Evolutionary conservation across 2,329 filamentous ascomycete genomes (phyloP).

Genomic region (Erysiphe pulchra): DNA sequence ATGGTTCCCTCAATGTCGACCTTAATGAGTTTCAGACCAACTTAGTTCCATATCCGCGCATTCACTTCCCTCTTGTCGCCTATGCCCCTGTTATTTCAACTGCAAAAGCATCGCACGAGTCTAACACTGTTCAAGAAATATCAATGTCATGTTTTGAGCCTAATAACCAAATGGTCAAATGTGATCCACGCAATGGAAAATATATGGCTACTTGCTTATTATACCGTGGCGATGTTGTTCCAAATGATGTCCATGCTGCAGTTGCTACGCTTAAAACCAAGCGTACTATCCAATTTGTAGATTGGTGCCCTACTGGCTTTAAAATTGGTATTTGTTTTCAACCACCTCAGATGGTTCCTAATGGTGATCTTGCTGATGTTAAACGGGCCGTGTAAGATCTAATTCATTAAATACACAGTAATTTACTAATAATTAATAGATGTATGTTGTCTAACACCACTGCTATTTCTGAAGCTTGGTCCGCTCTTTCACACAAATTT

Average conservation of each 20-base stretch:
- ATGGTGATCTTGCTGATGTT: conserved; percentile 92
- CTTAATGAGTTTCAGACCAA: conserved; percentile 99
- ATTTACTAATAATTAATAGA: not conserved
- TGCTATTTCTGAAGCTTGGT: conserved; percentile 39
- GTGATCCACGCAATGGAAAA: conserved; percentile 93
- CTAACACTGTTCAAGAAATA: conserved; percentile 96
- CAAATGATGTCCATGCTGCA: conserved; percentile 79
- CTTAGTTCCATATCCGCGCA: conserved; percentile 93
- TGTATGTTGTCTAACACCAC: conserved; percentile 42
- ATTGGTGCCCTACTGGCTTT: conserved; percentile 99
- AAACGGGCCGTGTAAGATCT: conserved; percentile 51
- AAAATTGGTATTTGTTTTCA: conserved; percentile 99
- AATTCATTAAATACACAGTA: not conserved
- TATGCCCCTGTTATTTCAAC: conserved; percentile 88
- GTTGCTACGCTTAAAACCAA: conserved; percentile 97
- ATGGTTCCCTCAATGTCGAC: conserved; percentile 96
- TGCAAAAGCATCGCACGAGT: conserved; percentile 88
- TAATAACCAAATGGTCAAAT: conserved; percentile 99
- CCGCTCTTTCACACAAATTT: conserved; percentile 38
- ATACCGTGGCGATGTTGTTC: conserved; percentile 95
- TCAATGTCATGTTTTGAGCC: conserved; percentile 98
- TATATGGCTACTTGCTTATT: conserved; percentile 98
- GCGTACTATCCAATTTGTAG: conserved; percentile 96
- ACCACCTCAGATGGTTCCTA: conserved; percentile 82
- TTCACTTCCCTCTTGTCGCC: conserved; percentile 95